These are phyloP conservation scores for Malus fusca DNA, from an alignment of 306 rosid species.

Conservation along the genomic window DNA sequence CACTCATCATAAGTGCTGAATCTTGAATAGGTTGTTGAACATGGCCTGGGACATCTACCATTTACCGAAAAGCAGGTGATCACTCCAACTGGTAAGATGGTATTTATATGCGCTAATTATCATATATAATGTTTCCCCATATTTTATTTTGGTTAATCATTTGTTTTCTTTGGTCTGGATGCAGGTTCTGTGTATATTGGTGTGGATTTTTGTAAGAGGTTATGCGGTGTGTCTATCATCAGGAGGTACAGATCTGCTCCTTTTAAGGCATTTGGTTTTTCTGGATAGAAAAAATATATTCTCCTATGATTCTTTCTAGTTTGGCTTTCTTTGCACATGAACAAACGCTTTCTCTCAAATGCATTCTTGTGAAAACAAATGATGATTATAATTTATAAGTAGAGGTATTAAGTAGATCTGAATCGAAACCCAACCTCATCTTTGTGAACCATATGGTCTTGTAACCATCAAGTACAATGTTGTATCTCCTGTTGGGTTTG, in stretches of 20 bases:
- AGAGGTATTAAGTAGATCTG: neutral
- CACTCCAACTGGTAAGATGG: constrained; percentile 84
- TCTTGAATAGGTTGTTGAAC: constrained; percentile 87
- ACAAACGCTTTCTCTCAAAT: neutral
- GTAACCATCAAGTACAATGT: neutral
- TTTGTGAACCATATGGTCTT: neutral
- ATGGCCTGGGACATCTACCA: constrained; percentile 96
- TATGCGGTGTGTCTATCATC: constrained; percentile 90
- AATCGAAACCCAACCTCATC: neutral
- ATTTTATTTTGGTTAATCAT: neutral
- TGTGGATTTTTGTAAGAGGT: constrained; percentile 94
- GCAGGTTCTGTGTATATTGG: constrained; percentile 93
- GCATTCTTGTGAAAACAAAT: neutral
- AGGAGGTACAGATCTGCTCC: constrained; percentile 60
- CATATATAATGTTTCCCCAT: neutral
- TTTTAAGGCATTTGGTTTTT: neutral
- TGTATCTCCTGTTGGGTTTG: neutral
- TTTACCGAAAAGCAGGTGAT: constrained; percentile 91
- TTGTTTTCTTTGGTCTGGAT: constrained; percentile 9
- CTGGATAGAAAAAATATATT: neutral
- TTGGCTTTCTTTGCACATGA: neutral
- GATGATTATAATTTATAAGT: neutral
- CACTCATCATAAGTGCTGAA: constrained; percentile 18
- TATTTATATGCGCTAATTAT: neutral
- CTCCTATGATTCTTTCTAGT: neutral